Conservation (phyloP, 257 asterid genomes). For the Plantago ovata region DNA sequence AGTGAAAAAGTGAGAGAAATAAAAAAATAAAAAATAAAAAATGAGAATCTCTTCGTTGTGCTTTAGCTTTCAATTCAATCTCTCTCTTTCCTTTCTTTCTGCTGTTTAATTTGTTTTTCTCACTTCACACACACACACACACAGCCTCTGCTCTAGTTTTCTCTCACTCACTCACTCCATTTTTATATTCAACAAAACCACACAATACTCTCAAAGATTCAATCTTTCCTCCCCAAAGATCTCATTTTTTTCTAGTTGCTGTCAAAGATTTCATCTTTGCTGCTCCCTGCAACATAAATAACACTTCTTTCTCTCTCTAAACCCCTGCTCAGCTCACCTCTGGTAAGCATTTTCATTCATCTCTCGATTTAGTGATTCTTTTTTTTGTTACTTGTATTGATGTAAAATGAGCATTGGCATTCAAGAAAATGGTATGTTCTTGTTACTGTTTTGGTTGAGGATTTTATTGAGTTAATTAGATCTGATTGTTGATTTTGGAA, state of each 20-base stretch:
- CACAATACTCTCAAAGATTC: no score
- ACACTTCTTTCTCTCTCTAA: constrained; percentile 5
- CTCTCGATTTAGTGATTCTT: constrained; percentile 18
- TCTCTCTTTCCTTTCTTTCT: neutral
- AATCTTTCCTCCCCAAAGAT: no score
- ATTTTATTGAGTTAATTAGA: constrained; percentile 25
- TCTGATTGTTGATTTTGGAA: constrained; percentile 39
- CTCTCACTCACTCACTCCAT: no score
- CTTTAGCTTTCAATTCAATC: constrained; percentile 6
- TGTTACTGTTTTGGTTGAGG: constrained; percentile 19
- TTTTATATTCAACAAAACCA: no score
- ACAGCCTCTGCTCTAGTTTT: neutral
- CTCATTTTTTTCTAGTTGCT: no score
- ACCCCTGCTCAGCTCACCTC: constrained; percentile 34
- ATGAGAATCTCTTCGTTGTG: neutral
- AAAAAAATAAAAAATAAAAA: no score
- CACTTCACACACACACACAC: neutral
- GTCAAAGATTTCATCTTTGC: neutral
- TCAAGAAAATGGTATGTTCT: constrained; percentile 1
- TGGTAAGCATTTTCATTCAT: constrained; percentile 34
- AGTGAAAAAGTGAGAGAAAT: neutral
- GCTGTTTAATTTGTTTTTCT: neutral
- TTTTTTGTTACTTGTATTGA: neutral
- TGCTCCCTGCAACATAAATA: neutral
- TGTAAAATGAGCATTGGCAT: constrained; percentile 8